A percentile compares a stretch with the other conserved stretches of the same genome.
These are phyloP conservation scores for Hanseniaspora clermontiae DNA, from an alignment of 805 yeast genomes.

Conservation along the genomic window DNA sequence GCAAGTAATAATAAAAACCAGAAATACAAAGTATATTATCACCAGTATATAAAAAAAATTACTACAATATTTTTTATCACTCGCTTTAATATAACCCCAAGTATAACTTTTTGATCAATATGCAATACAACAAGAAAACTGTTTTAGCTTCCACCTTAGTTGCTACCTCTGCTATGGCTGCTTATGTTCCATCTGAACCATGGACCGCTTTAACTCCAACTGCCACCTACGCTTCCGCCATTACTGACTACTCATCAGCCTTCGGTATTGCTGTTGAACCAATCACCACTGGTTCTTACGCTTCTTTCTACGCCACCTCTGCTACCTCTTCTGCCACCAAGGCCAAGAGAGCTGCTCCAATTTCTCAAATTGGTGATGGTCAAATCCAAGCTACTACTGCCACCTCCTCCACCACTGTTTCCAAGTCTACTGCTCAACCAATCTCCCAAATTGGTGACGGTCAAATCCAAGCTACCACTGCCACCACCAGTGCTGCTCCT, in stretches of 20 bases:
- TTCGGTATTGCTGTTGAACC: slow-evolving; percentile 63
- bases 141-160: slow-evolving; percentile 30
- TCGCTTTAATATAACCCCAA: background rate
- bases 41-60: too few relatives aligned
- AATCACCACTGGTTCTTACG: slow-evolving; percentile 25
- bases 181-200: slow-evolving; percentile 48
- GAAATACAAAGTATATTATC: background rate
- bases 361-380: slow-evolving; percentile 40
- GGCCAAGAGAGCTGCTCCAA: slow-evolving; percentile 30
- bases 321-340: slow-evolving; percentile 28
- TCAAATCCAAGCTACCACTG: slow-evolving; percentile 33
- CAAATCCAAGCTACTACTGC: slow-evolving; percentile 29
- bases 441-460: slow-evolving; percentile 40
- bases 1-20: background rate
- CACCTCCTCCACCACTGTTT: slow-evolving; percentile 20
- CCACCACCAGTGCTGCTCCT: slow-evolving; percentile 13
- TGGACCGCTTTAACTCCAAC: slow-evolving; percentile 63
- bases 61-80: too few relatives aligned
- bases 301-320: slow-evolving; percentile 23
- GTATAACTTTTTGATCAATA: slow-evolving; percentile 1
- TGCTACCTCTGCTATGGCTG: slow-evolving; percentile 37
- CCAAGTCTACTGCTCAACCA: slow-evolving; percentile 21
- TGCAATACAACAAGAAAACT: slow-evolving; percentile 19
- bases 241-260: slow-evolving; percentile 41
- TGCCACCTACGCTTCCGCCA: slow-evolving; percentile 41